These are phyloP conservation scores for Amauroascus verrucosus DNA, from an alignment of 2,329 filamentous ascomycete genomes.

Conservation along the genomic window DNA sequence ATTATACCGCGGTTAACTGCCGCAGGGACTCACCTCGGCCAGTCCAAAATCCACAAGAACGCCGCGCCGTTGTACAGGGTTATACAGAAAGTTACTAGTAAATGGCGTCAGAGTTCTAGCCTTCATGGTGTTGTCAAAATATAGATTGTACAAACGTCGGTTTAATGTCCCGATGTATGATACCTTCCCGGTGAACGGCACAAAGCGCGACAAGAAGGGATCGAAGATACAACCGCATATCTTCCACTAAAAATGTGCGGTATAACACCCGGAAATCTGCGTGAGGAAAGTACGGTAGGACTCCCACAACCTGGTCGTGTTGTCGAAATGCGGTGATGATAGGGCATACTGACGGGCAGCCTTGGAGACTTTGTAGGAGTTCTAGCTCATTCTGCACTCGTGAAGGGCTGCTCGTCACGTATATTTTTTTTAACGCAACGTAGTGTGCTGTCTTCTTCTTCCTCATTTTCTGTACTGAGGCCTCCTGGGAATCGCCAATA, in stretches of 20 bases:
- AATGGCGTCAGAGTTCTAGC: conserved; percentile 7
- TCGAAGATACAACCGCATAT: conserved; percentile 82
- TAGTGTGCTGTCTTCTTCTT: conserved; percentile 54
- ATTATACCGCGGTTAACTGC: background rate
- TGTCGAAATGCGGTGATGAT: conserved; percentile 94
- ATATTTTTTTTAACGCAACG: conserved; percentile 98
- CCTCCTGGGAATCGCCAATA: conserved; percentile 30
- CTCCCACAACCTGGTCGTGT: conserved; percentile 87
- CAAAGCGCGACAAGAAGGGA: conserved; percentile 77
- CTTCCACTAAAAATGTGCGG: conserved; percentile 70
- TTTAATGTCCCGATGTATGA: conserved; percentile 92
- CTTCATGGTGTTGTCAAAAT: background rate
- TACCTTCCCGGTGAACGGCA: conserved; percentile 71
- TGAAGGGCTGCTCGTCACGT: conserved; percentile 87
- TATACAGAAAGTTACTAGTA: conserved; percentile 74
- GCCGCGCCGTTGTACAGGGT: conserved; percentile 62
- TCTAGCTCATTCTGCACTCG: conserved; percentile 96
- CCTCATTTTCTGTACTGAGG: conserved; percentile 23
- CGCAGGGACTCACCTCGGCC: conserved; percentile 48
- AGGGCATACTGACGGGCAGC: conserved; percentile 78
- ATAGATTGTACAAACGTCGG: conserved; percentile 52
- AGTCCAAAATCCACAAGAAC: conserved; percentile 99
- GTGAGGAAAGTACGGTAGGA: conserved; percentile 91
- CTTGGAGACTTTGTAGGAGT: conserved; percentile 73
- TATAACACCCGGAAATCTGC: conserved; percentile 89